Evolutionary conservation across 2,329 filamentous ascomycete species (phyloP), one percentile per base, ranked within the genome.

Genomic region (Botryotinia globosa): DNA sequence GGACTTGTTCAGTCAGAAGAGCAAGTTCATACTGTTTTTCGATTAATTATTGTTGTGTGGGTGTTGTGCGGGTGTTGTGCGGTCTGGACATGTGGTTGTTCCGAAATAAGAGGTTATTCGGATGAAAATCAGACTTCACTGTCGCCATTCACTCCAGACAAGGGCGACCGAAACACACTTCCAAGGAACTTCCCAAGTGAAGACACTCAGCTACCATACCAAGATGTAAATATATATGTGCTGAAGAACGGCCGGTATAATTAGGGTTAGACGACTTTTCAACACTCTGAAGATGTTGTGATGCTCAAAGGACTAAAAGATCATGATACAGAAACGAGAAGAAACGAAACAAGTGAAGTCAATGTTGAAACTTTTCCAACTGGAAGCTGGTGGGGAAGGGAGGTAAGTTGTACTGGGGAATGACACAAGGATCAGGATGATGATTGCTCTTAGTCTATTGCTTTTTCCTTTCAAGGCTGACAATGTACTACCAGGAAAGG

Each of bases 401-500:
- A 32, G 48, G 39, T 56, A 42, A 67, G 48, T 42, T 67, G 25
- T 56, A 56, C 48, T 56, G 65, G 48, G 48, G 65, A 56, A 67
- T 20, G 20, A 44, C 65, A 67, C 48, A 32, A 67, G 48, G 65
- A 56, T 67, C 6, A 29, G 37, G 12, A 67, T 32, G 25, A 29
- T 42, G 45, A 56, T 39, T 56, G 48, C 54, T 67, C 64, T 56
- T 37, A 22, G 37, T 54, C 37, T 54, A 67, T 54, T 56, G 18
- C 34, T 54, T 56, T 67, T 56, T 16, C 20, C 34, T 67, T 56
- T 29, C 65, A 67, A 42, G 65, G 65, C 65, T 56, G 65, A 67
- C 34, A 67, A 32, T 42, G 48, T 67, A 32, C 25, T 29, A 67
- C 48, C 34, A 54, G 34, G 39, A 51, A 10, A 67, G 48, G 25